Conservation (phyloP, 129 eudicot genomes). For the Artemisia annua region DNA sequence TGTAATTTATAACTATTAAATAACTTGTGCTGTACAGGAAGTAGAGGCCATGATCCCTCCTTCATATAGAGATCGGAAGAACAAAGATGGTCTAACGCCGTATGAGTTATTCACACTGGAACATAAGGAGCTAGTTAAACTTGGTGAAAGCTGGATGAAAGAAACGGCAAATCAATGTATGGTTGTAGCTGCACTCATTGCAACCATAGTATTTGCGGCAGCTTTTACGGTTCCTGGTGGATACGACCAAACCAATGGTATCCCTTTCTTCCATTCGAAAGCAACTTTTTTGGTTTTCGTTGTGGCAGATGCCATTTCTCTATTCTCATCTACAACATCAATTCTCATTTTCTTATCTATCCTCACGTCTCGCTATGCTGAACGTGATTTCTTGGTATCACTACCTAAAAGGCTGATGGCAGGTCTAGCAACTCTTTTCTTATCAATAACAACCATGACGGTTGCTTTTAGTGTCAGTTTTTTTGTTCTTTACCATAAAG, state of each 20-base stretch:
- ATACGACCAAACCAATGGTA: neutral
- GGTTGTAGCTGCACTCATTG: too few relatives aligned
- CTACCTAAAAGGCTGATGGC: conserved; percentile 23
- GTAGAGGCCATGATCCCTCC: too few relatives aligned
- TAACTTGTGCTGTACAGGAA: too few relatives aligned
- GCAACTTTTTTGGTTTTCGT: conserved; percentile 24
- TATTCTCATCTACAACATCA: conserved; percentile 7
- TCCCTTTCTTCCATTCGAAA: neutral
- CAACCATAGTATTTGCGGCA: too few relatives aligned
- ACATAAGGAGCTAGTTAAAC: too few relatives aligned
- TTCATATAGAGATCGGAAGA: too few relatives aligned
- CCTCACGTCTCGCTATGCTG: conserved; percentile 37
- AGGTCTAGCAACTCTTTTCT: conserved; percentile 21
- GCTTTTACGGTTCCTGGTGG: too few relatives aligned
- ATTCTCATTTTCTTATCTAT: conserved; percentile 22
- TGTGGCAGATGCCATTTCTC: conserved; percentile 33
- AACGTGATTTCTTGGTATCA: conserved; percentile 28
- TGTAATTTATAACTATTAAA: too few relatives aligned
- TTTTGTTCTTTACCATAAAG: conserved; percentile 27
- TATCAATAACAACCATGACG: conserved; percentile 23
- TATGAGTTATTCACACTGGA: too few relatives aligned
- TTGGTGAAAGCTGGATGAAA: too few relatives aligned
- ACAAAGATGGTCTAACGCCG: too few relatives aligned
- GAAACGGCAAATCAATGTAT: too few relatives aligned
- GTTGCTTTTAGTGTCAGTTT: conserved; percentile 29